Evolutionary conservation across 2,329 filamentous ascomycete genomes (phyloP), one percentile per base, ranked within the genome.

Genomic region (Ustulina deusta): DNA sequence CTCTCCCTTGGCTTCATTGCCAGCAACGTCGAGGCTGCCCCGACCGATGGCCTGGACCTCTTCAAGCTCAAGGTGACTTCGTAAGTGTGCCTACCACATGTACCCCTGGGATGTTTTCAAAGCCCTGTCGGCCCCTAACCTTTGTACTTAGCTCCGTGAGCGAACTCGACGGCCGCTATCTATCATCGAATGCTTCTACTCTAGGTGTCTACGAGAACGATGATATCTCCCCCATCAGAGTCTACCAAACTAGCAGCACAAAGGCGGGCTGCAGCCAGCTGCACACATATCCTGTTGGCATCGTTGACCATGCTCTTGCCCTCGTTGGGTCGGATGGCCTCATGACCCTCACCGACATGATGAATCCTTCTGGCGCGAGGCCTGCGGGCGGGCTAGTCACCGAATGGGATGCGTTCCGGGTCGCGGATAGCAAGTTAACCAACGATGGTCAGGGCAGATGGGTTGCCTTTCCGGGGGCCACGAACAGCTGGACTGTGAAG

Each of bases 231-330:
- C 60, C 74, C 1, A 51, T 78, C 48, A 60, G 68, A 36, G 76
- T 82, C 68, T 79, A 79, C 73, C 62, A 76, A 7, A 68, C 77
- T 6, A 64, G 69, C 29, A 75, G 75, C 69, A 59, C 67, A 15
- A 72, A 76, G 55, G 70, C 71, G 36, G 73, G 75, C 54, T 73
- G 73, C 60, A 74, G 70, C 48, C 75, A 81, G 69, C 78, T 83
- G 52, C 81, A 80, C 76, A 78, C 74, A 9, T 80, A 76, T 63
- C 80, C 81, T 17, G 66, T 78, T 42, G 76, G 77, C 73, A 75
- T 77, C 49, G 74, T 79, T 46, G 78, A 80, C 73, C 77, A 79
- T 66, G 75, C 75, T 2, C 76, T 83, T 40, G 80, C 76, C 22
- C 75, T 83, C 34, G 69, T 79, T n/a, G 81, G 81, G 55, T 61